A percentile compares a stretch with the other conserved stretches of the same genome.
These are phyloP conservation scores for Trametes gibbosa DNA, from an alignment of 768 basidiomycete species.

Conservation along the genomic window DNA sequence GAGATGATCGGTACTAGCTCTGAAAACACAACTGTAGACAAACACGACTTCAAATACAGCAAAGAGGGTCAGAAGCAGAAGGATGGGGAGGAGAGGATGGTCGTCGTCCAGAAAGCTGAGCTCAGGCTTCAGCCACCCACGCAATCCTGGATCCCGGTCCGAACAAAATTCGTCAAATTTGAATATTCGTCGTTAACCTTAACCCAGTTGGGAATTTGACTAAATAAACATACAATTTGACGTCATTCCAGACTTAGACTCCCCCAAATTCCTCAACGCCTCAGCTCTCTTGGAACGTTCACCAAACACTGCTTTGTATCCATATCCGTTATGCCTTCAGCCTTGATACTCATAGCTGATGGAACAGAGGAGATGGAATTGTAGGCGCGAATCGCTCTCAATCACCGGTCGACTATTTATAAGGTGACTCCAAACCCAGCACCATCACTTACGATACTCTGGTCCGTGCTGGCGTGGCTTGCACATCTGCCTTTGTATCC, in stretches of 20 bases:
- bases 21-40: too few species aligned
- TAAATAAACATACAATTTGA: too few species aligned
- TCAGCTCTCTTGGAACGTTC: too few species aligned
- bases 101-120: too few species aligned
- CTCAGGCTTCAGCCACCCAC: too few species aligned
- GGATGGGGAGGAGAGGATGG: too few species aligned
- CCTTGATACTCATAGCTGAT: slow-evolving; percentile 71
- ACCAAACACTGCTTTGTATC: too few species aligned
- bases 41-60: too few species aligned
- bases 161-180: background rate
- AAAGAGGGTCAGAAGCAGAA: too few species aligned
- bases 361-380: slow-evolving; percentile 92
- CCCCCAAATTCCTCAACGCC: background rate
- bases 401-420: background rate
- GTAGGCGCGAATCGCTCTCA: slow-evolving; percentile 38
- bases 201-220: too few species aligned
- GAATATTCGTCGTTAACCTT: too few species aligned
- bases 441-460: slow-evolving; percentile 82
- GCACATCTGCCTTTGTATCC: slow-evolving; percentile 62
- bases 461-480: slow-evolving; percentile 67
- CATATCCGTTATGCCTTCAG: slow-evolving; percentile 40
- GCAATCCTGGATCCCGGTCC: background rate
- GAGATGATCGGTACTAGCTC: background rate
- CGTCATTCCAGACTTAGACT: background rate
- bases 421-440: slow-evolving; percentile 36